phyloP scores from a whole-genome alignment of 768 basidiomycete genomes.

The Leccinum boreale region DNA sequence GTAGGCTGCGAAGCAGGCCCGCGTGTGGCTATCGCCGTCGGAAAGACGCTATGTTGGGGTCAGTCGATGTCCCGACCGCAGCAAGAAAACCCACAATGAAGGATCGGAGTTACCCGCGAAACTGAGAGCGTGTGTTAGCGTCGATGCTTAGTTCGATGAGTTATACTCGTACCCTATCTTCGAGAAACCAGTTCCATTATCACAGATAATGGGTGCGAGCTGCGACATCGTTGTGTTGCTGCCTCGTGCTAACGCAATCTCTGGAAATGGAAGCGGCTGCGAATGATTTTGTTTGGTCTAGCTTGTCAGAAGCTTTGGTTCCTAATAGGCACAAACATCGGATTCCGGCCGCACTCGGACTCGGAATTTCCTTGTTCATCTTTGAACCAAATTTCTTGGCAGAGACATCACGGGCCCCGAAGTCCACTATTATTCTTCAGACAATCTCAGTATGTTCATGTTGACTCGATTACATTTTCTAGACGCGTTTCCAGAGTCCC shows the following conservation, averaged over 20 bases:
- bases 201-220: conserved; percentile 93
- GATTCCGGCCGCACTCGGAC: neutral
- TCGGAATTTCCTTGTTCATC: neutral
- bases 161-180: conserved; percentile 79
- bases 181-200: conserved; percentile 96
- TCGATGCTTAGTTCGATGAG: neutral
- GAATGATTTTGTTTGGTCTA: conserved; percentile 19
- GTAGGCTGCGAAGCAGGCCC: conserved; percentile 59
- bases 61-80: conserved; percentile 1
- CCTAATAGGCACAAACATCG: conserved; percentile 26
- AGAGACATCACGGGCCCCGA: neutral
- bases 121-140: conserved; percentile 39
- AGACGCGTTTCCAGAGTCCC: neutral
- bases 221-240: conserved; percentile 57
- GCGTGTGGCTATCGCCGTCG: conserved; percentile 90
- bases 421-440: neutral
- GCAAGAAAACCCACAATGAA: conserved; percentile 69
- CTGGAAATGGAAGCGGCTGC: conserved; percentile 11
- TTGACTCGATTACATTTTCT: neutral
- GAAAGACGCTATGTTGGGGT: conserved; percentile 70
- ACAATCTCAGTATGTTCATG: neutral
- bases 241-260: conserved; percentile 7
- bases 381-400: neutral
- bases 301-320: conserved; percentile 23
- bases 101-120: conserved; percentile 99